phyloP scores from a whole-genome alignment of 2,329 filamentous ascomycete species.

The Cordyceps tenuipes region DNA sequence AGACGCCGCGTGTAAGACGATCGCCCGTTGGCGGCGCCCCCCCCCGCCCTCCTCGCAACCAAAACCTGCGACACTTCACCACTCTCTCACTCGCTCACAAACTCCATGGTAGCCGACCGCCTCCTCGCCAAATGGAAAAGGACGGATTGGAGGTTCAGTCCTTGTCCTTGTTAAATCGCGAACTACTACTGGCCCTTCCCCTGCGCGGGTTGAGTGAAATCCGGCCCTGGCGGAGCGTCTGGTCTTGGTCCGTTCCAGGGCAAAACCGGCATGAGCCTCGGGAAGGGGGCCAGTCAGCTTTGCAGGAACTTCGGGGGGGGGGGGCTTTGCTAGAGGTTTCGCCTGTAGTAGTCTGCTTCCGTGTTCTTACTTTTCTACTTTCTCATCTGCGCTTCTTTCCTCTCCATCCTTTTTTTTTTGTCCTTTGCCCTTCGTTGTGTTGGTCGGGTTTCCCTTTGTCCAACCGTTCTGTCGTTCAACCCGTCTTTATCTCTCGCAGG shows the following conservation, averaged over 20 bases:
- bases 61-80: conserved; percentile 1
- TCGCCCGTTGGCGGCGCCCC: background rate
- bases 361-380: background rate
- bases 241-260: conserved; percentile 8
- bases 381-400: background rate
- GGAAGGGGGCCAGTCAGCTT: background rate
- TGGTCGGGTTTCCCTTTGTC: background rate
- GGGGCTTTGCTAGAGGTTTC: background rate
- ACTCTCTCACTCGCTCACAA: background rate
- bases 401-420: background rate
- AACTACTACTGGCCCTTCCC: background rate
- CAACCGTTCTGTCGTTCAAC: background rate
- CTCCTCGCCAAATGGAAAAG: background rate
- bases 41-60: background rate
- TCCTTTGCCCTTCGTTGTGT: background rate
- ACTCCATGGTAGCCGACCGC: background rate
- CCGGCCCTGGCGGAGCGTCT: background rate
- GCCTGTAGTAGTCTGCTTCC: background rate
- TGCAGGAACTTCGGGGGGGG: background rate
- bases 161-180: background rate
- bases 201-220: background rate
- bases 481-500: conserved; percentile 3
- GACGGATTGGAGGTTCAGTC: background rate
- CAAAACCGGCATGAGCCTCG: background rate
- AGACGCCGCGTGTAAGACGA: conserved; percentile 11